These are phyloP conservation scores for Globisporangium irregulare DNA, from an alignment of 352 stramenopile species.

Conservation along the genomic window DNA sequence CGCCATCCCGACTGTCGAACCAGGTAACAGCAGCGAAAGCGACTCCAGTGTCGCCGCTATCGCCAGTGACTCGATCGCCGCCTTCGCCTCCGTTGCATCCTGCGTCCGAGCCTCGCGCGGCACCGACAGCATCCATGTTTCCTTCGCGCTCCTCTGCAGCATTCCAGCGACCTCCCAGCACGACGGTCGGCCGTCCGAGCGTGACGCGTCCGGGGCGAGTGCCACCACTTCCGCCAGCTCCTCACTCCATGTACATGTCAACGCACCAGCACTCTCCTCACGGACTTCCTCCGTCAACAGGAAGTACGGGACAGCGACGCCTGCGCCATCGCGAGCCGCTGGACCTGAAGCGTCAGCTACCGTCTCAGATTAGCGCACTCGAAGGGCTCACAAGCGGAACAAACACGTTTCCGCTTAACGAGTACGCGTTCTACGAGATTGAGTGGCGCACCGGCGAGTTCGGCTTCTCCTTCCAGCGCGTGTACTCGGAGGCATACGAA, in stretches of 20 bases:
- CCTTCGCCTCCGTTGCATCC: background rate
- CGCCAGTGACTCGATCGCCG: background rate
- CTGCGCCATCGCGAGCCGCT: slow-evolving; percentile 41
- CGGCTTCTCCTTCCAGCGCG: slow-evolving; percentile 68
- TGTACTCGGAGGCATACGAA: slow-evolving; percentile 54
- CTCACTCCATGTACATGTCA: slow-evolving; percentile 5
- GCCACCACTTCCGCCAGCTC: slow-evolving; percentile 22
- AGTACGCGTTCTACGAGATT: slow-evolving; percentile 55
- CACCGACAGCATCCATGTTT: slow-evolving; percentile 1
- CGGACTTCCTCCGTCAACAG: background rate
- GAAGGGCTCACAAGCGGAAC: slow-evolving; percentile 57
- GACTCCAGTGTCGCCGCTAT: background rate
- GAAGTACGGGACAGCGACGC: slow-evolving; percentile 22
- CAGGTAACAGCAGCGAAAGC: background rate
- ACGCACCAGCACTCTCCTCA: slow-evolving; percentile 3
- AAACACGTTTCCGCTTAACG: slow-evolving; percentile 54
- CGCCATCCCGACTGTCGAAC: background rate
- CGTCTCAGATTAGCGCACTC: slow-evolving; percentile 56
- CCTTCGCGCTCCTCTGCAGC: slow-evolving; percentile 3
- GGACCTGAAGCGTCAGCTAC: slow-evolving; percentile 53
- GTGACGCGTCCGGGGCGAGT: slow-evolving; percentile 20
- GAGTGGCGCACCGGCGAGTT: slow-evolving; percentile 64
- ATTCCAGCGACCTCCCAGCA: slow-evolving; percentile 16
- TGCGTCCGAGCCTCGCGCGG: slow-evolving; percentile 2
- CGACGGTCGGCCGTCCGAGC: slow-evolving; percentile 15